These are phyloP conservation scores for Tetradesmus obliquus DNA, from an alignment of 139 green algal genomes.

Conservation along the genomic window DNA sequence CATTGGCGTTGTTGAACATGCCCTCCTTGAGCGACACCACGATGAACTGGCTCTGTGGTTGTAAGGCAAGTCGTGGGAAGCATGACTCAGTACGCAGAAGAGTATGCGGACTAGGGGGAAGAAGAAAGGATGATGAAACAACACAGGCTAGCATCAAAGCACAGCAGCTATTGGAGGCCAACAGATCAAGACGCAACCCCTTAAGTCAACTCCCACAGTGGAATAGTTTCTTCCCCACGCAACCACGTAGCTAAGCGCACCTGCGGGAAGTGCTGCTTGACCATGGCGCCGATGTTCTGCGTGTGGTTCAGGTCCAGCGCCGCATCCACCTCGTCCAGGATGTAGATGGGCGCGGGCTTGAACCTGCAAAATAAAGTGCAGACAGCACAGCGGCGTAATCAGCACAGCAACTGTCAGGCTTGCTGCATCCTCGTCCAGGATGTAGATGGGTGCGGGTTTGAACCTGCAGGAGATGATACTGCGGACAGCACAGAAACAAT, in stretches of 20 bases:
- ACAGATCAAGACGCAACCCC: no score
- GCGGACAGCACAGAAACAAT: neutral
- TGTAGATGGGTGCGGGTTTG: slow-evolving; percentile 99
- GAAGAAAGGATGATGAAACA: no score
- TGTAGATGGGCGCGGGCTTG: slow-evolving; percentile 99
- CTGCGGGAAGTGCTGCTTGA: slow-evolving; percentile 97
- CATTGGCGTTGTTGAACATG: slow-evolving; percentile 99
- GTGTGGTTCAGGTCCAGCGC: slow-evolving; percentile 99
- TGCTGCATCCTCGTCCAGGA: slow-evolving; percentile 91
- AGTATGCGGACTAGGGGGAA: neutral
- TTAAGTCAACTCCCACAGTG: neutral
- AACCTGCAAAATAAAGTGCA: slow-evolving; percentile 67
- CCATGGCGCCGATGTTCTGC: slow-evolving; percentile 68
- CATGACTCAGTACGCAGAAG: neutral
- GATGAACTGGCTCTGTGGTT: slow-evolving; percentile 71
- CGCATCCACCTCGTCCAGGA: slow-evolving; percentile 99
- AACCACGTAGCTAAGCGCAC: slow-evolving; percentile 59
- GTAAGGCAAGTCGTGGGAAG: neutral
- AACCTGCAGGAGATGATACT: slow-evolving; percentile 65
- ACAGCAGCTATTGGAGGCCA: no score
- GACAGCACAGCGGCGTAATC: neutral
- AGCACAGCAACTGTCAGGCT: no score
- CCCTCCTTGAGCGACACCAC: slow-evolving; percentile 95
- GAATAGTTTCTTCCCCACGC: neutral
- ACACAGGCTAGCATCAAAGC: no score